Evolutionary conservation across 2,329 filamentous ascomycete species (phyloP), one percentile per base, ranked within the genome.

Genomic region (Juglanconis oblonga): DNA sequence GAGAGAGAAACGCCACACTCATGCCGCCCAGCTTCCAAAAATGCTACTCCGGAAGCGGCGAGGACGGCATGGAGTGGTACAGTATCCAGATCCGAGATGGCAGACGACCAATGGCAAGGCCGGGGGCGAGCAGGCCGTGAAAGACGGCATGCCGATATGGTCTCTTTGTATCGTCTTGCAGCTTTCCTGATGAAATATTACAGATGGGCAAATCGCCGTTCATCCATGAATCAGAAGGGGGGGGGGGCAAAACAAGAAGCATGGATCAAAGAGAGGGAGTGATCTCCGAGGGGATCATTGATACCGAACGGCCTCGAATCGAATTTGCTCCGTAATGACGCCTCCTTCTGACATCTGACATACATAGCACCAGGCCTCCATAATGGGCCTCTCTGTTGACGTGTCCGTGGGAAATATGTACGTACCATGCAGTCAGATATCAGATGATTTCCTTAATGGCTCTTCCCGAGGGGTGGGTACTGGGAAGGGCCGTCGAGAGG

Each of bases 341-440:
- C 50, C 52, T 51, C 59, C n/a, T n/a, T n/a, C n/a, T n/a, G n/a
- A n/a, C n/a, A n/a, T n/a, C n/a, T 47, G 57, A 38, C 57, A 47
- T 53, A 61, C 54, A 45, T 33, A 40, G 52, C 57, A 56, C 50
- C 49, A 48, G 61, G 61, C 57, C 61, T 59, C 58, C 38, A 63
- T 52, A 63, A 63, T 54, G 54, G 61, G 61, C 61, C 61, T 33
- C 58, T 42, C 36, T 48, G 61, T 63, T 63, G 61, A 63, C 61
- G 61, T 63, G 61, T 63, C 52, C 58, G 42, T 50, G 58, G n/a
- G 24, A 31, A 8, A 24, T 60, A 60, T 60, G 57, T 60, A 59
- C 49, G 57, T 55, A 53, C 53, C n/a, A 62, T 62, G 61, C 61
- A 59, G 57, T 60, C 61, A 60, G 61, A 62, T 57, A 62, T 55